Evolutionary conservation across 768 basidiomycete genomes (phyloP).

Genomic region (Rhodosporidiobolus sp.): DNA sequence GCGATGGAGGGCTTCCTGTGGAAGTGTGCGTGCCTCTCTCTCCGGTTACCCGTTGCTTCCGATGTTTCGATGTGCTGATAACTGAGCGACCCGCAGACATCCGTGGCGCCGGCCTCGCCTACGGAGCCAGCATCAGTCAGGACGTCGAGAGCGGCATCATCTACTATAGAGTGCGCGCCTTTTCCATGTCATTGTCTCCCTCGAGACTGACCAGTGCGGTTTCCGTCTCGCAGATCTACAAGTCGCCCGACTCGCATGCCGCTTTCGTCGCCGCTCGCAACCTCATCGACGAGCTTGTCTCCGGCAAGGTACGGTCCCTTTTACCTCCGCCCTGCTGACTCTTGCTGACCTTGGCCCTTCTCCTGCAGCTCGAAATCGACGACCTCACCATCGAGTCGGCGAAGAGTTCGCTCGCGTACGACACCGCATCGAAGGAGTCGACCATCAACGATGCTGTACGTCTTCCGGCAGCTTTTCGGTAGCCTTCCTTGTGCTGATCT

Average conservation of each 20-base stretch:
- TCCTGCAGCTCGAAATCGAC: constrained; percentile 73
- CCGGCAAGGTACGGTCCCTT: constrained; percentile 64
- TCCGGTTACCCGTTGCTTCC: neutral
- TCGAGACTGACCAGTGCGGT: neutral
- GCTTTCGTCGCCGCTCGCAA: constrained; percentile 77
- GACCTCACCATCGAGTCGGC: constrained; percentile 80
- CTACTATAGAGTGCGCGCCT: constrained; percentile 44
- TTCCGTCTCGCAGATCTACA: constrained; percentile 15
- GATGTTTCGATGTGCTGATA: too few relatives aligned
- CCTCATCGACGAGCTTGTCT: constrained; percentile 72
- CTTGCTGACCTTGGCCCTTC: constrained; percentile 38
- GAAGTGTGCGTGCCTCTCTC: constrained; percentile 54
- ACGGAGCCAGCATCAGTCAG: constrained; percentile 40
- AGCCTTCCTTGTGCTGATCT: neutral
- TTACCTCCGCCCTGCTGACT: too few relatives aligned
- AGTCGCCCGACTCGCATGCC: constrained; percentile 52
- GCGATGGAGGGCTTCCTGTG: constrained; percentile 92
- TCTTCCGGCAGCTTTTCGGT: constrained; percentile 13
- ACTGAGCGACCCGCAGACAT: constrained; percentile 59
- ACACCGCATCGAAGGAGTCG: constrained; percentile 73
- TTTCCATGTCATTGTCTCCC: neutral
- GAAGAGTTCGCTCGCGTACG: constrained; percentile 85
- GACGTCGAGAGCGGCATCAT: constrained; percentile 42
- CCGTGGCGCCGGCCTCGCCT: constrained; percentile 90
- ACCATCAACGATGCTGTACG: constrained; percentile 83